Evolutionary conservation across 129 eudicot species (phyloP).

Genomic region (Heracleum sosnowskyi): DNA sequence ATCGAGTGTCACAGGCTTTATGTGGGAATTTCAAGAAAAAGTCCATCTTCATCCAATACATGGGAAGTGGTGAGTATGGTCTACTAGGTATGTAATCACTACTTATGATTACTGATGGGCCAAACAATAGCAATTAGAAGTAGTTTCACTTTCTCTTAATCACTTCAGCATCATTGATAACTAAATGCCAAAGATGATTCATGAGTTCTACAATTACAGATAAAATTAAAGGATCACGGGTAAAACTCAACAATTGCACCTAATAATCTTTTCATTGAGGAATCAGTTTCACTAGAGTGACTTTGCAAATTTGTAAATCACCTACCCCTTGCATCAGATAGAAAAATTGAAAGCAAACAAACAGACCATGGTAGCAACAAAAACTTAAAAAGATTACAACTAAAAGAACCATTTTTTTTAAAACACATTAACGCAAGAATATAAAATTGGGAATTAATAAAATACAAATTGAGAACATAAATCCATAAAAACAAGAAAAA

Average conservation of each 20-base stretch:
- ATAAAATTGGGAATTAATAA: neutral
- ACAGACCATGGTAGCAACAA: neutral
- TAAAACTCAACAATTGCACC: neutral
- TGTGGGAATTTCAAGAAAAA: neutral
- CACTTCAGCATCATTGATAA: neutral
- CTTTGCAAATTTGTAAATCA: neutral
- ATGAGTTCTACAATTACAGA: neutral
- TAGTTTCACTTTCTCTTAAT: neutral
- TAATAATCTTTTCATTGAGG: neutral
- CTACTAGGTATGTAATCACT: neutral
- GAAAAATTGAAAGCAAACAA: too few relatives aligned
- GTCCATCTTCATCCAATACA: neutral
- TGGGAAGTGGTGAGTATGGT: neutral
- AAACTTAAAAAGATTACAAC: neutral
- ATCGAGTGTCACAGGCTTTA: neutral
- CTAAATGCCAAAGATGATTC: neutral
- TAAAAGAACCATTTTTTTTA: neutral
- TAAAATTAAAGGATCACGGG: neutral
- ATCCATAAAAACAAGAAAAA: neutral
- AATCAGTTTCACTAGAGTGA: neutral
- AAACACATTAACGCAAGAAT: neutral
- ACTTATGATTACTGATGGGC: neutral
- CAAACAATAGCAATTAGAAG: neutral
- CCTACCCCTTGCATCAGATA: too few relatives aligned
- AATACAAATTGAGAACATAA: neutral